Evolutionary conservation across 352 stramenopile genomes (phyloP).

Genomic region (Phytophthora lateralis): DNA sequence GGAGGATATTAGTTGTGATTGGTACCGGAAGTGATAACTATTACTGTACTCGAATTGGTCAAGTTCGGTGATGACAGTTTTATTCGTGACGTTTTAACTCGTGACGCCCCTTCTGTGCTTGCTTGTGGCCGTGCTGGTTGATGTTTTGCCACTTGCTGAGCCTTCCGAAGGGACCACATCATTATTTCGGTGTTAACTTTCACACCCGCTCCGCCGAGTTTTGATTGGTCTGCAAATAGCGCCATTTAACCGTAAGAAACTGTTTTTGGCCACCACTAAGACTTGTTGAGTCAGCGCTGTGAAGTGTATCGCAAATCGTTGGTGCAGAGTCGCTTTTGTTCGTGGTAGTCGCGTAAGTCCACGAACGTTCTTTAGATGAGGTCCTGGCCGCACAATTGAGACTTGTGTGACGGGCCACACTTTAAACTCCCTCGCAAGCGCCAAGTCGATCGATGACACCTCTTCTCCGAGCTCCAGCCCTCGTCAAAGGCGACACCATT

Average conservation of each 20-base stretch:
- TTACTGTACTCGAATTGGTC: too few relatives aligned
- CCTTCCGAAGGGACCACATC: too few relatives aligned
- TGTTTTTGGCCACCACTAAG: neutral
- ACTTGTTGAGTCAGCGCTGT: neutral
- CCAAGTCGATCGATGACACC: slow-evolving; percentile 6
- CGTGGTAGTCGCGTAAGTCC: neutral
- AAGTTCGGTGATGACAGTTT: too few relatives aligned
- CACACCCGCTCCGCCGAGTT: too few relatives aligned
- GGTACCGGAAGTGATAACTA: too few relatives aligned
- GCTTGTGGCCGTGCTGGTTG: too few relatives aligned
- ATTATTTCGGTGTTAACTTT: too few relatives aligned
- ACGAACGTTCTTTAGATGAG: neutral
- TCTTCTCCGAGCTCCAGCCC: slow-evolving; percentile 28
- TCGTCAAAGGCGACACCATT: slow-evolving; percentile 49
- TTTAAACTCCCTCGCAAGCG: neutral
- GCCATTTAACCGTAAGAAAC: neutral
- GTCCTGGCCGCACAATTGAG: slow-evolving; percentile 1
- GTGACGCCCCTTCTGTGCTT: too few relatives aligned
- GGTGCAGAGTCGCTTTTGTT: neutral
- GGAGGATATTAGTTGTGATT: too few relatives aligned
- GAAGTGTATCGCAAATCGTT: slow-evolving; percentile 4
- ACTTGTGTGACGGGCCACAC: neutral
- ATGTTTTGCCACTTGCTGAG: too few relatives aligned
- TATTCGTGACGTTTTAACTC: too few relatives aligned
- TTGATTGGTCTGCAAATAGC: neutral